Evolutionary conservation across 2,329 filamentous ascomycete species (phyloP), one percentile per base, ranked within the genome.

Genomic region (Myrmaecium sp.): DNA sequence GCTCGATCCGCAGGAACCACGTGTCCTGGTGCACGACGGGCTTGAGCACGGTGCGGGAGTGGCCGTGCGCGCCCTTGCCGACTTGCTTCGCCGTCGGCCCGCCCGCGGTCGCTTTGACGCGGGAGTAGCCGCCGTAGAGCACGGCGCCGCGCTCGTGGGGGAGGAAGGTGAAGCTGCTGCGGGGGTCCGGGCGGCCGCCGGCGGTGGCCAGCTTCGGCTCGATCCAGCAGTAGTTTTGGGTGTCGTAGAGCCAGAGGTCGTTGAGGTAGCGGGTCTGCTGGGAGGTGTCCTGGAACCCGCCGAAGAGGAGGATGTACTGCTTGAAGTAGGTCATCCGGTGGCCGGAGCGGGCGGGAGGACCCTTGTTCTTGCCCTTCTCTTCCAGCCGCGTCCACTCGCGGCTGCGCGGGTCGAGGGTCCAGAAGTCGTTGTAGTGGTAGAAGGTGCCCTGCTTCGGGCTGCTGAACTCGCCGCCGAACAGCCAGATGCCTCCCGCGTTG

Each of bases 351-450:
- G 86, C 83, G 2, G 81, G 76, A 20, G 86, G 86, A 18, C 66
- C 66, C 46, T 78, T 77, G 26, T 79, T 78, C 50, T 79, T 80
- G 31, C 79, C 79, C 57, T 74, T 75, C 2, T 64, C 65, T 50
- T 98, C 89, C 17, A 98, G 62, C 33, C 84, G 77, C 30, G 72
- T 79, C 89, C 89, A 98, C 57, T 98, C 89, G 41, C 83, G 66
- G 5, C 69, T 74, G 6, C 65, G 66, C 1, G 86, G 78, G 45
- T 95, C 84, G 22, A 95, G 66, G 26, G 77, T 67, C 86, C 89
- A 98, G 50, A 98, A 95, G 55, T 95, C 89, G 44, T 92, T 93
- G 58, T 98, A 98, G 54, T 98, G 89, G 51, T 98, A 94, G 45
- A 98, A 98, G 0, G 86, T 95, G 4, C 89, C 89, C 54, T 95